Percentiles rank a stretch among this genome's conserved stretches.
Conservation (phyloP, 345 rosid species). For the Turnera subulata region DNA sequence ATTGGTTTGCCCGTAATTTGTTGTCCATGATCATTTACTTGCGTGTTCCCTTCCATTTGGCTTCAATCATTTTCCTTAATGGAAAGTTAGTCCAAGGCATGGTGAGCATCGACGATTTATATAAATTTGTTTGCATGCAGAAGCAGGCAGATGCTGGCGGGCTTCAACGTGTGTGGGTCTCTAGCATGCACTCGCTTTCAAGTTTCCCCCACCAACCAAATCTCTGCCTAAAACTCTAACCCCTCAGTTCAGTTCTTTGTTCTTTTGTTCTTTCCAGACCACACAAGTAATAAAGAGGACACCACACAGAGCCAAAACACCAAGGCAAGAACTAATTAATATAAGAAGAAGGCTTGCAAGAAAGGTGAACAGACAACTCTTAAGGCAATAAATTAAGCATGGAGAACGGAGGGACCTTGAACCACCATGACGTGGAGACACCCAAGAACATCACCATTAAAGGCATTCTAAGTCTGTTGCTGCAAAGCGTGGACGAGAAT, state of each 20-base stretch:
- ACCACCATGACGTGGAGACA: slow-evolving; percentile 30
- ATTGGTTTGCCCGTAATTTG: no score
- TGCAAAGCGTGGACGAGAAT: slow-evolving; percentile 45
- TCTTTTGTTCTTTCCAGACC: neutral
- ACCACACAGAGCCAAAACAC: neutral
- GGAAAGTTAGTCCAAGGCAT: neutral
- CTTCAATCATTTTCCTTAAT: no score
- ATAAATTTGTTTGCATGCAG: slow-evolving; percentile 15
- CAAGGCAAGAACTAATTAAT: neutral
- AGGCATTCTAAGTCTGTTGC: slow-evolving; percentile 65
- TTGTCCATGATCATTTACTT: no score
- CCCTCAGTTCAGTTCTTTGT: neutral
- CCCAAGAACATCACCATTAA: slow-evolving; percentile 60
- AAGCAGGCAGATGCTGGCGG: neutral
- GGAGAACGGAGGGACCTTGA: slow-evolving; percentile 32
- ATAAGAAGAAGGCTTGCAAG: no score
- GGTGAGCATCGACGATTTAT: neutral
- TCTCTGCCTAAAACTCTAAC: neutral
- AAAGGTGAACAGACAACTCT: no score
- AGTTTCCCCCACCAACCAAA: neutral
- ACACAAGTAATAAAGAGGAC: neutral
- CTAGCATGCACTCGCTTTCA: neutral
- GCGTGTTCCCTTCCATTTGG: no score
- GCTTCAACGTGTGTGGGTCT: slow-evolving; percentile 16
- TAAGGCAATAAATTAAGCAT: no score